Evolutionary conservation across 805 yeast species (phyloP).

Genomic region (Sugiyamaella chiloensis): DNA sequence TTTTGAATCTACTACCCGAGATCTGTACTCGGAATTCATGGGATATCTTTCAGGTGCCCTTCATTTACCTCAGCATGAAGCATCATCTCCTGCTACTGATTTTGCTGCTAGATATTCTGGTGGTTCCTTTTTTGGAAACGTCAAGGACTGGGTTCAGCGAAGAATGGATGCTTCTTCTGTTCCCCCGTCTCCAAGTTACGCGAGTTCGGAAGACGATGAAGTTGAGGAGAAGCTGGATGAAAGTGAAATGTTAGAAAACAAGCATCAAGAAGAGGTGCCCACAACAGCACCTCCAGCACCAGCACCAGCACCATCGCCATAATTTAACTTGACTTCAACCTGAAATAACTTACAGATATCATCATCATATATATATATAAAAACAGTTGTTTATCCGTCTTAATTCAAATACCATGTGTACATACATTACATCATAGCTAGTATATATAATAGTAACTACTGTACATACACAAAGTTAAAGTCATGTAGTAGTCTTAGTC

Average conservation of each 20-base stretch:
- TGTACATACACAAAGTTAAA: too few species aligned
- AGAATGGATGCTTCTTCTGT: constrained; percentile 24
- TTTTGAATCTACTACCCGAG: constrained; percentile 64
- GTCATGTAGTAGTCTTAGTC: too few species aligned
- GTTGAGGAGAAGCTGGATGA: too few species aligned
- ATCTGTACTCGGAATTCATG: constrained; percentile 73
- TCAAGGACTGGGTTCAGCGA: constrained; percentile 34
- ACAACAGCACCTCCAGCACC: too few species aligned
- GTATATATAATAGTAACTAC: too few species aligned
- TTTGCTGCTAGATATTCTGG: constrained; percentile 65
- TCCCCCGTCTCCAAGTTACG: constrained; percentile 14
- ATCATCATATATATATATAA: neutral
- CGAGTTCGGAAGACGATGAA: too few species aligned
- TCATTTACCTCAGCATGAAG: constrained; percentile 16
- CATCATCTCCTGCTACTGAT: constrained; percentile 55
- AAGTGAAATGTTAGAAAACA: too few species aligned
- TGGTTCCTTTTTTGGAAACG: constrained; percentile 30
- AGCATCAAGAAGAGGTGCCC: too few species aligned
- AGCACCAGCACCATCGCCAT: neutral
- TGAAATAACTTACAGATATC: neutral
- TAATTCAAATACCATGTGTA: neutral
- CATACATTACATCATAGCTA: neutral
- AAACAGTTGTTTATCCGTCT: too few species aligned
- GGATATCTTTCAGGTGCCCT: constrained; percentile 28
- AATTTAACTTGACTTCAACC: neutral